Conservation (phyloP, 495 filamentous ascomycete genomes). For the Tuber calosporum region DNA sequence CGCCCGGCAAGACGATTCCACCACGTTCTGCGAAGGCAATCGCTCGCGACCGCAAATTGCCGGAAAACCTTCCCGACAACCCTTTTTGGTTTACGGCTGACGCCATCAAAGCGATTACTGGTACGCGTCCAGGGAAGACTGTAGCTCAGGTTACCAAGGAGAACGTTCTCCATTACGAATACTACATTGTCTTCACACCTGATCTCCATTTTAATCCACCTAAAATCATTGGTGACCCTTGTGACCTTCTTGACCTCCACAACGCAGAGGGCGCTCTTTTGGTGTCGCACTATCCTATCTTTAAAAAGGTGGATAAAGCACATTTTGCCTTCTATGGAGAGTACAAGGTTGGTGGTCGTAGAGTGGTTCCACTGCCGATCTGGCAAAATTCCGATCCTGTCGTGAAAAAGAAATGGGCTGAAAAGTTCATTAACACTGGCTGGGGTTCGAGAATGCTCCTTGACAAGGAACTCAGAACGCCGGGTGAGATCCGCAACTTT, state of each 20-base stretch:
- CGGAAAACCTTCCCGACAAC: constrained; percentile 2
- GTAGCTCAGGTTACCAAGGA: constrained; percentile 19
- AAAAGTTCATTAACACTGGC: constrained; percentile 23
- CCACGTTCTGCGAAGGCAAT: background rate
- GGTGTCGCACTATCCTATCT: constrained; percentile 13
- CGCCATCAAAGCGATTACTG: constrained; percentile 24
- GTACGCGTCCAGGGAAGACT: constrained; percentile 22
- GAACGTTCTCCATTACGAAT: constrained; percentile 14
- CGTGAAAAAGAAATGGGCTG: constrained; percentile 32
- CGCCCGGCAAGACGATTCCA: background rate
- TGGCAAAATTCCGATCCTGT: constrained; percentile 12
- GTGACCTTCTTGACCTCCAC: constrained; percentile 29
- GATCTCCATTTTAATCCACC: constrained; percentile 31
- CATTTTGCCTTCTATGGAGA: constrained; percentile 29
- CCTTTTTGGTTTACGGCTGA: constrained; percentile 17
- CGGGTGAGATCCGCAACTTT: constrained; percentile 26
- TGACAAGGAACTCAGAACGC: constrained; percentile 15
- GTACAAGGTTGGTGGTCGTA: constrained; percentile 18
- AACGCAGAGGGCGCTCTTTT: constrained; percentile 21
- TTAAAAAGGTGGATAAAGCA: constrained; percentile 21
- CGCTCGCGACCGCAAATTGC: background rate
- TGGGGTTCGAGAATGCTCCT: constrained; percentile 32
- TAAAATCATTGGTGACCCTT: constrained; percentile 22
- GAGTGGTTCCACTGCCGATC: constrained; percentile 11
- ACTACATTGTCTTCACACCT: constrained; percentile 25